Evolutionary conservation across 345 rosid species (phyloP).

Genomic region (Garcia nutans): DNA sequence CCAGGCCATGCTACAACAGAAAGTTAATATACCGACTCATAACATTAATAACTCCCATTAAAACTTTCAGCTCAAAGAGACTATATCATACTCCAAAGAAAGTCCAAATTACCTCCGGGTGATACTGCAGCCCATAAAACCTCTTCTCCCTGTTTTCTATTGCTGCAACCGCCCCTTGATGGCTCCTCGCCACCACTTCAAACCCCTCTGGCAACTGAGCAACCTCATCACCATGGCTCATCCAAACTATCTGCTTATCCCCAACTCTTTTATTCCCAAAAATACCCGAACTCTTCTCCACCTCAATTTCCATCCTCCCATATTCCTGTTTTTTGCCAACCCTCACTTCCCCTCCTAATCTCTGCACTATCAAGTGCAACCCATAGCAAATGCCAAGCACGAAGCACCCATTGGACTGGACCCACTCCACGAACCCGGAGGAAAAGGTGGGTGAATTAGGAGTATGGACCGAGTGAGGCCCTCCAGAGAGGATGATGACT

Average conservation of each 20-base stretch:
- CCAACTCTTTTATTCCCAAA: constrained; percentile 63
- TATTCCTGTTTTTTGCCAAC: constrained; percentile 85
- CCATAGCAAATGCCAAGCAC: constrained; percentile 90
- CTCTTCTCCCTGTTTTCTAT: constrained; percentile 57
- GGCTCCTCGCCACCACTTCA: constrained; percentile 67
- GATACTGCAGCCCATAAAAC: constrained; percentile 91
- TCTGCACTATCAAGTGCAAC: constrained; percentile 81
- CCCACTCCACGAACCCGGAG: constrained; percentile 72
- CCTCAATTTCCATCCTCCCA: constrained; percentile 93
- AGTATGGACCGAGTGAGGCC: constrained; percentile 90
- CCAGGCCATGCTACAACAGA: not conserved
- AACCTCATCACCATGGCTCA: constrained; percentile 98
- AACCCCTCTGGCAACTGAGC: constrained; percentile 68
- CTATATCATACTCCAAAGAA: not conserved
- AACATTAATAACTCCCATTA: not conserved
- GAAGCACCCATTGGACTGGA: constrained; percentile 46
- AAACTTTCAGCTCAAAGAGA: not conserved
- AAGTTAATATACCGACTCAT: not conserved
- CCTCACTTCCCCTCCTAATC: constrained; percentile 70
- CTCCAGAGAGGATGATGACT: constrained; percentile 90
- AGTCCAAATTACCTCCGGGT: constrained; percentile 67
- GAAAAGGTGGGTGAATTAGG: constrained; percentile 72
- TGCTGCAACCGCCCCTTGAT: constrained; percentile 81
- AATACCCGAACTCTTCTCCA: constrained; percentile 47
- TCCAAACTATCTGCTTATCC: constrained; percentile 83